Conservation (phyloP, 2,329 filamentous ascomycete genomes). For the Calonectria naviculata region DNA sequence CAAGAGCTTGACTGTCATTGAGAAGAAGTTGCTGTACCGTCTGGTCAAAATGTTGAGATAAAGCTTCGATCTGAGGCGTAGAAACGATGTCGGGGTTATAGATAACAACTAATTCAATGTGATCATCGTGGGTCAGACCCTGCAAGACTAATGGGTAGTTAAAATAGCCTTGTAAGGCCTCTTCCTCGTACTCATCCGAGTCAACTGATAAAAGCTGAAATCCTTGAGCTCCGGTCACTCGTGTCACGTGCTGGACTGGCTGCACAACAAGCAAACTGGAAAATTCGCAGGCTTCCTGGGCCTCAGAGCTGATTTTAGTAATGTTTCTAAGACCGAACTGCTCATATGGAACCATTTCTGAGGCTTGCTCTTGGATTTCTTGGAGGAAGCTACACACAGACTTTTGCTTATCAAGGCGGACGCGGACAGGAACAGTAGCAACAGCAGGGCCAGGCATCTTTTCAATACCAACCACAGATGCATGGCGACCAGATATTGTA, state of each 20-base stretch:
- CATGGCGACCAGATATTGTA: constrained; percentile 2
- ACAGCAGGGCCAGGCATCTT: constrained; percentile 8
- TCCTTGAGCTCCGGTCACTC: neutral
- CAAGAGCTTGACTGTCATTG: neutral
- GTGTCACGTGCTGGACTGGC: neutral
- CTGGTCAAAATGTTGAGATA: neutral
- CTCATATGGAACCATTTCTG: neutral
- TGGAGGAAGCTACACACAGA: neutral
- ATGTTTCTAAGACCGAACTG: constrained; percentile 9
- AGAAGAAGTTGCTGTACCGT: neutral
- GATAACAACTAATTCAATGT: neutral
- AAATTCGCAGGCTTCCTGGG: constrained; percentile 3
- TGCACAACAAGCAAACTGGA: constrained; percentile 2
- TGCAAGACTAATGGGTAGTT: neutral
- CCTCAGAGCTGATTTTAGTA: neutral
- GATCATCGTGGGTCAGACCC: neutral
- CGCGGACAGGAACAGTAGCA: constrained; percentile 5
- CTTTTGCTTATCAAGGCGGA: neutral
- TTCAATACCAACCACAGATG: neutral
- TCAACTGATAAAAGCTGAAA: neutral
- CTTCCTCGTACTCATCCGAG: neutral
- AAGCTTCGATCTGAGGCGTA: neutral
- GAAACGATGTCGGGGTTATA: neutral
- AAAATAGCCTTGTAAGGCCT: neutral
- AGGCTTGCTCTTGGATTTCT: neutral